Evolutionary conservation across 2,329 filamentous ascomycete genomes (phyloP).

Genomic region (Fusarium subglutinans): DNA sequence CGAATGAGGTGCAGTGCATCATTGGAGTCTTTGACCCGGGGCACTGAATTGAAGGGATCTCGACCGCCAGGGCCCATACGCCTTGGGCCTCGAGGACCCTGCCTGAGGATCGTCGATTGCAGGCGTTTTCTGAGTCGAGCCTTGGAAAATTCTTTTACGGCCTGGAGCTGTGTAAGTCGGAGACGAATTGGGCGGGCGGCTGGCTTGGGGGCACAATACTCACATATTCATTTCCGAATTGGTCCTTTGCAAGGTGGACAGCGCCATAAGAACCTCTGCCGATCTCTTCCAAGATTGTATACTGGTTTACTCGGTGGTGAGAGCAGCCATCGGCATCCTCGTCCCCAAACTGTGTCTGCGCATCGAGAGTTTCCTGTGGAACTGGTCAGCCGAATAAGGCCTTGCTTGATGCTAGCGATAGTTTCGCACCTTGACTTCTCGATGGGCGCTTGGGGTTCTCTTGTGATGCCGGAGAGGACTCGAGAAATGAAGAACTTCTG

Average conservation of each 20-base stretch:
- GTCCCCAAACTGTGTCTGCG: constrained; percentile 84
- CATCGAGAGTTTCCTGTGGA: constrained; percentile 86
- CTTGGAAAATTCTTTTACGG: constrained; percentile 98
- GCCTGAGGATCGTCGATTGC: constrained; percentile 83
- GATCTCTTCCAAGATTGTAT: constrained; percentile 92
- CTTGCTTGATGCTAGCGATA: neutral
- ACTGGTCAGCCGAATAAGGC: constrained; percentile 13
- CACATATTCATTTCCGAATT: constrained; percentile 93
- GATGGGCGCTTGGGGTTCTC: constrained; percentile 66
- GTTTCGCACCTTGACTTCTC: constrained; percentile 62
- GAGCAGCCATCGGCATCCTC: constrained; percentile 83
- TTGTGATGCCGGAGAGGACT: constrained; percentile 68
- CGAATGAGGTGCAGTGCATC: constrained; percentile 87
- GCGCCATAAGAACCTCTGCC: constrained; percentile 96
- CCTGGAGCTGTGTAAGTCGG: constrained; percentile 60
- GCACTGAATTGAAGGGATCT: constrained; percentile 39
- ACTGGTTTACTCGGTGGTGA: constrained; percentile 93
- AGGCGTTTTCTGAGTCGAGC: constrained; percentile 86
- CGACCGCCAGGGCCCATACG: constrained; percentile 42
- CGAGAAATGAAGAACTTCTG: constrained; percentile 52
- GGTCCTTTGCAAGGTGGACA: constrained; percentile 89
- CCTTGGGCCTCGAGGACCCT: constrained; percentile 52
- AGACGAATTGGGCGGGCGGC: neutral
- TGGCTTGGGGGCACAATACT: constrained; percentile 46
- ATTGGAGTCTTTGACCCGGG: constrained; percentile 65